A percentile compares a stretch with the other conserved stretches of the same genome.
phyloP scores from a whole-genome alignment of 2,329 filamentous ascomycete genomes.

The Emmonsia crescens region DNA sequence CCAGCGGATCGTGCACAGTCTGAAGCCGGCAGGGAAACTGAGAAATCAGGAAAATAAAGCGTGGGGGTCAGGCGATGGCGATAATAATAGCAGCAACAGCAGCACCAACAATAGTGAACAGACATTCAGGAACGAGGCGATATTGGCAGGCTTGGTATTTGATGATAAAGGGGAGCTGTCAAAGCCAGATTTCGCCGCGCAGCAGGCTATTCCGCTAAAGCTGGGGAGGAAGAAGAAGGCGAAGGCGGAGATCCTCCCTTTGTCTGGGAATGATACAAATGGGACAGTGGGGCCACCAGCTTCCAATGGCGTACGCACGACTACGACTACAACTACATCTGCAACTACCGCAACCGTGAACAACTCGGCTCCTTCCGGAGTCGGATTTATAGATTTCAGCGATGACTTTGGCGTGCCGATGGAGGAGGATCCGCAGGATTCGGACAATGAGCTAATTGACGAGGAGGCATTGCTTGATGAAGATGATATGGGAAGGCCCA shows the following conservation, averaged over 20 bases:
- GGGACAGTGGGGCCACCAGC: slow-evolving; percentile 16
- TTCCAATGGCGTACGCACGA: slow-evolving; percentile 16
- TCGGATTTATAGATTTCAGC: slow-evolving; percentile 58
- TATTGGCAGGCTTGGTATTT: slow-evolving; percentile 64
- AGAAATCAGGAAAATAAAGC: slow-evolving; percentile 20
- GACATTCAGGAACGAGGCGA: slow-evolving; percentile 53
- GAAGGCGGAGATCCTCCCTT: background rate
- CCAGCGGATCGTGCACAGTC: slow-evolving; percentile 54
- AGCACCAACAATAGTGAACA: background rate
- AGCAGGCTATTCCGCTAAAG: slow-evolving; percentile 50
- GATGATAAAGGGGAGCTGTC: slow-evolving; percentile 54
- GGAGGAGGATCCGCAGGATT: slow-evolving; percentile 42
- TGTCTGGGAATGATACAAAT: background rate
- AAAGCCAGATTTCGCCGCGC: slow-evolving; percentile 56
- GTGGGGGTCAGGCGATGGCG: slow-evolving; percentile 13
- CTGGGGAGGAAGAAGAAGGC: slow-evolving; percentile 52
- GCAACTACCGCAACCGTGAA: slow-evolving; percentile 25
- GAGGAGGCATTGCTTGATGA: slow-evolving; percentile 80
- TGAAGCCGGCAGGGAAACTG: slow-evolving; percentile 59
- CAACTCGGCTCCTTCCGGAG: slow-evolving; percentile 39
- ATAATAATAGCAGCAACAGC: slow-evolving; percentile 31
- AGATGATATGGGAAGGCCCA: slow-evolving; percentile 66
- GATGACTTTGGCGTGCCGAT: slow-evolving; percentile 50
- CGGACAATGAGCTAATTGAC: slow-evolving; percentile 79
- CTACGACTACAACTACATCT: background rate